phyloP scores from a whole-genome alignment of 148 eudicot genomes.

The Persicaria tinctoria region DNA sequence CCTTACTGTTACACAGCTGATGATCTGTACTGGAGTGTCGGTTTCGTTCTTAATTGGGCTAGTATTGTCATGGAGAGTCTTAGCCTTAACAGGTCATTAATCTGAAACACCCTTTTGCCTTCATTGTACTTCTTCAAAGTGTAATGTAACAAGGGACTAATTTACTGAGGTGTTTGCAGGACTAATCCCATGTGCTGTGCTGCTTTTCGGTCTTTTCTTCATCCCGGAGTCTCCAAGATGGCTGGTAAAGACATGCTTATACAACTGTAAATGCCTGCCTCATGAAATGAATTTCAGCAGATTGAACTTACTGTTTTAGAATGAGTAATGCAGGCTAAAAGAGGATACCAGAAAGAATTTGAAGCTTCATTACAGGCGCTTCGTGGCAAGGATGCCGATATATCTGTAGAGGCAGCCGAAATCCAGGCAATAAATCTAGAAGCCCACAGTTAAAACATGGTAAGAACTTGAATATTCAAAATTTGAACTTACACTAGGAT shows the following conservation, averaged over 20 bases:
- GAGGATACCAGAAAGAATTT: constrained; percentile 54
- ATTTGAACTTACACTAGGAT: neutral
- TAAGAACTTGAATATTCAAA: neutral
- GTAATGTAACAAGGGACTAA: neutral
- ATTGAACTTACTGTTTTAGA: neutral
- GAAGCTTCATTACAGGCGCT: constrained; percentile 56
- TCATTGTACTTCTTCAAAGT: neutral
- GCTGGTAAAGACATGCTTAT: constrained; percentile 49
- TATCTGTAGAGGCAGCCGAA: constrained; percentile 70
- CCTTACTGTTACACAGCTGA: constrained; percentile 36
- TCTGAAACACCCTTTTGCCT: constrained; percentile 10
- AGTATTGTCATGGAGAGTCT: constrained; percentile 62
- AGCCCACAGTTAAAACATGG: neutral
- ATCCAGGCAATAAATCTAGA: constrained; percentile 39
- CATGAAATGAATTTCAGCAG: neutral
- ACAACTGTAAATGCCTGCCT: neutral
- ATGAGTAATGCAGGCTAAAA: constrained; percentile 50
- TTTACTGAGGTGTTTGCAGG: constrained; percentile 43
- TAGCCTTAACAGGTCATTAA: constrained; percentile 63
- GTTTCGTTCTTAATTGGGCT: constrained; percentile 74
- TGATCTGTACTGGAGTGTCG: constrained; percentile 84
- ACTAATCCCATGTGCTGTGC: constrained; percentile 62
- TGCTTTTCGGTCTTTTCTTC: constrained; percentile 60
- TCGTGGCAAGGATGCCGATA: constrained; percentile 65
- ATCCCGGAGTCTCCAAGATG: constrained; percentile 97